Base-by-base conservation (phyloP, 345 rosid genomes). In the Lumnitzera racemosa region DNA sequence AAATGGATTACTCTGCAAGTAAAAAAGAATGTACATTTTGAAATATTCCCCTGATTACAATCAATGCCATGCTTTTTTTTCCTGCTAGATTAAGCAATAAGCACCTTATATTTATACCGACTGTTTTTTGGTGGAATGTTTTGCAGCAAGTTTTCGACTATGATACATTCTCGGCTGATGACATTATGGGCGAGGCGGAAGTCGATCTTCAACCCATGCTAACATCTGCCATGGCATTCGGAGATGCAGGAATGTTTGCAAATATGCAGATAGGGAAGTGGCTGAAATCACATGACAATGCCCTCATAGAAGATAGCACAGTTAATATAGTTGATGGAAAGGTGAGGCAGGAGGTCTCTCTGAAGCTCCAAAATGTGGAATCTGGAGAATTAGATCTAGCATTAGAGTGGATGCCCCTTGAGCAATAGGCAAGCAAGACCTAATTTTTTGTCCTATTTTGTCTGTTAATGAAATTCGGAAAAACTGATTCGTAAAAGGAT, bases 131-230 rank as follows among this genome's bases (percentile, higher is more conserved):
- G 15, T 43, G 15, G 41, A 15, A 31, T 2, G 55, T 55, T 23
- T 57, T 79, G 76, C 86, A 95, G 99, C 75, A 73, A 77, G 96
- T 95, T 58, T 95, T 67, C 69, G 97, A 95, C 68, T 58, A 90
- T 2, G 95, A 90, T 63, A 88, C 90, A 17, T 90, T 95, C 63
- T 95, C 99, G 13, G 88, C 95, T 3, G 97, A 95, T 62, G 99
- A 95, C 79, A 84, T 95, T 80, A 95, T 95, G 99, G 97, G 99
- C 61, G 97, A 88, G 73, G 99, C 97, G 13, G 89, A 78, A 76
- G 68, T 95, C 0, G 99, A 90, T 78, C 75, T 95, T 72, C 99
- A 88, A 64, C 96, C 97, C 5, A 58, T 95, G 77, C 77, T 88
- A 66, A 83, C 89, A 63, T 83, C 99, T 7, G 97, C 99, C n/a